phyloP scores from a whole-genome alignment of 75 land plant species.

The Chamaecyparis obtusa region DNA sequence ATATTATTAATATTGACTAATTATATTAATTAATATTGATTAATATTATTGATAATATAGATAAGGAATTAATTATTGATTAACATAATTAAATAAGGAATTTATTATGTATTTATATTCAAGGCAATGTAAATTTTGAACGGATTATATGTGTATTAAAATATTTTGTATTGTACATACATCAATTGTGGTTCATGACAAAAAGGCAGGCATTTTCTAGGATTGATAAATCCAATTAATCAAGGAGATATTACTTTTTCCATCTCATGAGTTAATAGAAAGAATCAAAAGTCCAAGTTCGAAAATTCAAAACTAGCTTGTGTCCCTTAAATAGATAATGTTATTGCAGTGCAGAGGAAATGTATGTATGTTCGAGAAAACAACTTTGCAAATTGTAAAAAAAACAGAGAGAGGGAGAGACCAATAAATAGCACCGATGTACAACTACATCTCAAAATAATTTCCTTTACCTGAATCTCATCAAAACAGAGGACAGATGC shows the following conservation, averaged over 20 bases:
- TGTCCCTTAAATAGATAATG: background rate
- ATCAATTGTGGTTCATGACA: no score
- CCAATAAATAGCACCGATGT: background rate
- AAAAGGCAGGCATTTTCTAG: no score
- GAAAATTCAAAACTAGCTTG: background rate
- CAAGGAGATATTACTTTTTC: no score
- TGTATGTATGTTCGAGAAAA: background rate
- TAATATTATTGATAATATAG: no score
- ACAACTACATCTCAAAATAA: background rate
- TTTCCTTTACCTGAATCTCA: constrained; percentile 83
- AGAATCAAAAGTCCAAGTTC: background rate
- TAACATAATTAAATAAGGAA: no score
- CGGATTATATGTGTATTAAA: no score
- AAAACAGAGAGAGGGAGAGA: background rate
- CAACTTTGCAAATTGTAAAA: background rate
- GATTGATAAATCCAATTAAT: background rate
- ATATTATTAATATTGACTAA: no score
- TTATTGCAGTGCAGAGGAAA: background rate
- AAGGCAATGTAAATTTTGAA: no score
- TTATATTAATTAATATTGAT: no score
- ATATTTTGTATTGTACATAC: no score
- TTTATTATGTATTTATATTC: no score
- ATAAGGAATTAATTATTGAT: no score
- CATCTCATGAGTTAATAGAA: background rate
- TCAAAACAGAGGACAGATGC: constrained; percentile 98